Evolutionary conservation across 805 yeast species (phyloP).

Genomic region (Nakazawaea siamensis): DNA sequence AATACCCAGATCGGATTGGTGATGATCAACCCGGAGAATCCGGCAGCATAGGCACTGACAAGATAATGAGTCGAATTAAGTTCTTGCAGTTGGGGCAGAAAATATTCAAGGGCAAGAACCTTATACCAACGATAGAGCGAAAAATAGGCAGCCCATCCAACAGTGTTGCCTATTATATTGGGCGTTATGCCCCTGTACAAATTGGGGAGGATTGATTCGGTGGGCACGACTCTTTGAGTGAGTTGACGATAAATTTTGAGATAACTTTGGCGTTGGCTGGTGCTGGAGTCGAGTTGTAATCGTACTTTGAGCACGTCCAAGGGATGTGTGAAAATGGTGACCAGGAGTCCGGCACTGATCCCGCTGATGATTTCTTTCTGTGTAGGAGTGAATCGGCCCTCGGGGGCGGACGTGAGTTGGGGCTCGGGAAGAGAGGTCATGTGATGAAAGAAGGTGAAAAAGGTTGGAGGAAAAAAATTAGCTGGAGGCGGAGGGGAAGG

Average conservation of each 20-base stretch:
- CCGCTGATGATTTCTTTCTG: slow-evolving; percentile 62
- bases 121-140: slow-evolving; percentile 63
- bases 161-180: slow-evolving; percentile 73
- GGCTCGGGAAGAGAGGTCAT: background rate
- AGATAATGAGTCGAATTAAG: slow-evolving; percentile 39
- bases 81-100: slow-evolving; percentile 1
- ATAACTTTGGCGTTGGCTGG: slow-evolving; percentile 22
- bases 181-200: slow-evolving; percentile 74
- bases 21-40: slow-evolving; percentile 60
- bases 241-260: slow-evolving; percentile 15
- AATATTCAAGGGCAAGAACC: slow-evolving; percentile 19
- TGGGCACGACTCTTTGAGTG: slow-evolving; percentile 11
- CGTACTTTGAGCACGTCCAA: slow-evolving; percentile 79
- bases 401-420: too few relatives aligned
- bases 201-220: slow-evolving; percentile 8
- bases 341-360: slow-evolving; percentile 67
- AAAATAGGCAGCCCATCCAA: slow-evolving; percentile 88
- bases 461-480: background rate
- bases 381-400: slow-evolving; percentile 14
- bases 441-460: background rate
- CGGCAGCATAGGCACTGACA: slow-evolving; percentile 58
- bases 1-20: slow-evolving; percentile 96
- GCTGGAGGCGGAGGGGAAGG: background rate
- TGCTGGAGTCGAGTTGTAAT: slow-evolving; percentile 52
- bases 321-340: slow-evolving; percentile 84